Evolutionary conservation across 2,329 filamentous ascomycete genomes (phyloP).

Genomic region (Diaporthe citri): DNA sequence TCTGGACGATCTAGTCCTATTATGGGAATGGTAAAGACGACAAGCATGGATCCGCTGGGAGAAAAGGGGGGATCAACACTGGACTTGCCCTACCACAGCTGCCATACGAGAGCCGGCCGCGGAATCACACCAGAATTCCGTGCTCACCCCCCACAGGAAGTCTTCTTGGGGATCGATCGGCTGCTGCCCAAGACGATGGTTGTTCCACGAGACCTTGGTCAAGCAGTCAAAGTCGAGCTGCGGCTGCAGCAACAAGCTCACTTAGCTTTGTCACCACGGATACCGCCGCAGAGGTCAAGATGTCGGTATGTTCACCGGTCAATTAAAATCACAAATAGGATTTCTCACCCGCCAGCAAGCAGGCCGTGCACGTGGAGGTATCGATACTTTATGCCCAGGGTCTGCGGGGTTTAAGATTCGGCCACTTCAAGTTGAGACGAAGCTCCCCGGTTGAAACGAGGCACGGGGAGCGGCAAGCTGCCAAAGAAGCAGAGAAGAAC

Average conservation of each 20-base stretch:
- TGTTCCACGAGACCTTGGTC: conserved; percentile 11
- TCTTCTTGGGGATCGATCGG: conserved; percentile 25
- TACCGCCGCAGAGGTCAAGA: conserved; percentile 7
- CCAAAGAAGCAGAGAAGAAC: conserved; percentile 33
- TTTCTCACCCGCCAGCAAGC: conserved; percentile 16
- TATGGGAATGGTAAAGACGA: background rate
- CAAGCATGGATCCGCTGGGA: conserved; percentile 12
- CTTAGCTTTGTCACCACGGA: conserved; percentile 7
- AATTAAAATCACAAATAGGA: conserved; percentile 20
- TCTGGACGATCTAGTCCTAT: conserved; percentile 31
- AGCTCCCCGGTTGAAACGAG: conserved; percentile 37
- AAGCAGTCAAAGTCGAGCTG: conserved; percentile 6
- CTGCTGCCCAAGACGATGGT: conserved; percentile 15
- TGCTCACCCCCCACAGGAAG: background rate
- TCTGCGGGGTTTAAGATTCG: conserved; percentile 31
- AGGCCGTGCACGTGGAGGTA: conserved; percentile 18
- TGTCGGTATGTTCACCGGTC: conserved; percentile 25
- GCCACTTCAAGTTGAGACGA: conserved; percentile 38
- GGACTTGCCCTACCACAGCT: conserved; percentile 20
- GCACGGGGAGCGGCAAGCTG: conserved; percentile 28
- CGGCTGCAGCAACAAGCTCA: conserved; percentile 1
- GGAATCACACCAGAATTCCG: conserved; percentile 24
- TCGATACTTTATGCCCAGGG: conserved; percentile 27
- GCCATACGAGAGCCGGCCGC: conserved; percentile 22
- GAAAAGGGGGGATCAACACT: conserved; percentile 35